Percentiles rank a stretch among this genome's conserved stretches.
phyloP scores from a whole-genome alignment of 371 early-diverging fungal species.

The Apophysomyces ossiformis region DNA sequence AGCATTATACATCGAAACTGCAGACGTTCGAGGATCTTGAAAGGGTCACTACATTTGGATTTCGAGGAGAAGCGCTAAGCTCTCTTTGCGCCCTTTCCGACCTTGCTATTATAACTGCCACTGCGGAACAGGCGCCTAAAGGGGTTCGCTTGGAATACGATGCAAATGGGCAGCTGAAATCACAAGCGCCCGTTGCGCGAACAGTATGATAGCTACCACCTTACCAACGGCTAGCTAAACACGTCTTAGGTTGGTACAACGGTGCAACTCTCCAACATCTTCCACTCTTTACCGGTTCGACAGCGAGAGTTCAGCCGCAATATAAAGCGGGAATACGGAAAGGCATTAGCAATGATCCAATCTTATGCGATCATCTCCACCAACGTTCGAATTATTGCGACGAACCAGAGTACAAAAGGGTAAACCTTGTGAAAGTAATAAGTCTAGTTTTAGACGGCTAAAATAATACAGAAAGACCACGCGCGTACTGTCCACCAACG shows the following conservation, averaged over 20 bases:
- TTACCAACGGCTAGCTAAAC: not conserved
- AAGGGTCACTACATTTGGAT: conserved; percentile 74
- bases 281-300: conserved; percentile 92
- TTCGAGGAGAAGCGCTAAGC: conserved; percentile 87
- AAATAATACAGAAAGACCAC: conserved; percentile 17
- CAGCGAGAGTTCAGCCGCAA: conserved; percentile 83
- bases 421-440: conserved; percentile 27
- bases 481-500: conserved; percentile 58
- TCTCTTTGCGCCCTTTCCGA: conserved; percentile 74
- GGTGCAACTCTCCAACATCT: conserved; percentile 76
- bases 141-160: conserved; percentile 79
- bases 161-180: conserved; percentile 51
- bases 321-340: conserved; percentile 77
- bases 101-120: conserved; percentile 69
- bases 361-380: conserved; percentile 81
- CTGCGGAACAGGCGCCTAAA: conserved; percentile 62
- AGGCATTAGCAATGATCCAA: conserved; percentile 83
- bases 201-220: conserved; percentile 26
- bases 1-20: conserved; percentile 85
- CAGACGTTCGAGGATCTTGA: conserved; percentile 72
- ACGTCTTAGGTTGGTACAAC: conserved; percentile 78
- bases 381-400: conserved; percentile 67
- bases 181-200: conserved; percentile 57
- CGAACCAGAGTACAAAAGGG: conserved; percentile 72
- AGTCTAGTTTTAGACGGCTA: not conserved